Conservation (phyloP, 208 protist species). For the Tritrichomonas foetus region DNA sequence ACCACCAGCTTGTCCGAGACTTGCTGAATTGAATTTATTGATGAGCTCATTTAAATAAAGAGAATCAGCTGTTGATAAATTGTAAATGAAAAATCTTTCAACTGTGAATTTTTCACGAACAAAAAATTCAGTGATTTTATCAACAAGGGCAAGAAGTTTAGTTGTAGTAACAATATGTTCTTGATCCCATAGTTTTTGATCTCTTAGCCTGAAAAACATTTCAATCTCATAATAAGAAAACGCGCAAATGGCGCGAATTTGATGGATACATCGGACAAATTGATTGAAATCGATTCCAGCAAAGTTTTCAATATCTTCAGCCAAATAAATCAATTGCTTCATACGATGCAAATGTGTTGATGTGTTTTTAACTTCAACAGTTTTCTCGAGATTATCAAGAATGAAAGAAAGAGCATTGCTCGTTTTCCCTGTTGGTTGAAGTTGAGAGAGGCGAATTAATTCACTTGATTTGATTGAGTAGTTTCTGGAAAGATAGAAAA, state of each 20-base stretch:
- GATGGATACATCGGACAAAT: neutral
- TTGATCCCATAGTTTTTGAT: neutral
- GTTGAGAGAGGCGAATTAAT: neutral
- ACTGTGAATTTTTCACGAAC: neutral
- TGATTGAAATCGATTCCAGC: neutral
- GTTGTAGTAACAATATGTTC: neutral
- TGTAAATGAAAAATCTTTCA: neutral
- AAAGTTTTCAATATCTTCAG: neutral
- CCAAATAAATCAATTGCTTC: neutral
- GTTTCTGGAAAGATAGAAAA: neutral
- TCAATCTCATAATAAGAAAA: conserved; percentile 36
- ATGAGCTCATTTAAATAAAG: neutral
- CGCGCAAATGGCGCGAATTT: neutral
- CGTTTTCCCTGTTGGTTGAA: neutral
- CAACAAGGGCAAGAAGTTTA: neutral
- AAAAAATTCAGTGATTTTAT: neutral
- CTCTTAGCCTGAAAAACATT: neutral
- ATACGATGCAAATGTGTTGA: neutral
- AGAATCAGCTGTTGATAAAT: neutral
- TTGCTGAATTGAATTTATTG: neutral
- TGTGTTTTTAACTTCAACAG: neutral
- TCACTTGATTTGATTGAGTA: neutral
- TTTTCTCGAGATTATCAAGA: neutral
- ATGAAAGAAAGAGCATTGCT: neutral
- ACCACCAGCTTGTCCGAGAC: neutral